phyloP scores from a whole-genome alignment of 2,329 filamentous ascomycete genomes.

The Pseudofabraea citricarpa region DNA sequence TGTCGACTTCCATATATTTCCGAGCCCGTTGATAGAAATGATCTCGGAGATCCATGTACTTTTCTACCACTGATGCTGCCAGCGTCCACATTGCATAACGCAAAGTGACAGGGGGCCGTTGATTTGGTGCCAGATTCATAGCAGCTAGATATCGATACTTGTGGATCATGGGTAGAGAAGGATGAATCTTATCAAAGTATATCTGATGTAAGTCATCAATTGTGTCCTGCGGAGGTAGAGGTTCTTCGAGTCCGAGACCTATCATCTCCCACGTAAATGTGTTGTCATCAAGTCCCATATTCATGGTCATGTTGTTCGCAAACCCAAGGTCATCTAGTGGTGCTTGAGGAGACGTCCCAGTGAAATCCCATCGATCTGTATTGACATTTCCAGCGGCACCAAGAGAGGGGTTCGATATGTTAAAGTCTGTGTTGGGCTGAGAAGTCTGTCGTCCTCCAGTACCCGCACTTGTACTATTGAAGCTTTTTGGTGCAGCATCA shows the following conservation, averaged over 20 bases:
- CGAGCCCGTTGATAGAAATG: constrained; percentile 86
- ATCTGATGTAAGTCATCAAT: constrained; percentile 83
- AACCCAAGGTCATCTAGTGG: constrained; percentile 56
- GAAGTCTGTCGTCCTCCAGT: constrained; percentile 18
- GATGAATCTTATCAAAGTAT: constrained; percentile 88
- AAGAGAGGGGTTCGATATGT: constrained; percentile 41
- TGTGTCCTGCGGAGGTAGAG: constrained; percentile 60
- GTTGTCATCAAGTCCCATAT: constrained; percentile 44
- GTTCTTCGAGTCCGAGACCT: constrained; percentile 63
- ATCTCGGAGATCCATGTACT: constrained; percentile 73
- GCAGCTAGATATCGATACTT: constrained; percentile 80
- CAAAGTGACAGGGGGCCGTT: constrained; percentile 80
- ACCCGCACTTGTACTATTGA: constrained; percentile 11
- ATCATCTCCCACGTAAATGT: constrained; percentile 82
- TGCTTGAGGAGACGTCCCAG: constrained; percentile 43
- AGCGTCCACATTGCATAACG: constrained; percentile 96
- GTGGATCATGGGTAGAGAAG: constrained; percentile 83
- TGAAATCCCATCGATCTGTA: constrained; percentile 50
- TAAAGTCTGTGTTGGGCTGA: constrained; percentile 33
- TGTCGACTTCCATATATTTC: constrained; percentile 86
- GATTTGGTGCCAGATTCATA: constrained; percentile 81
- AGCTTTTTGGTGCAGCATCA: constrained; percentile 14
- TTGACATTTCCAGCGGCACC: constrained; percentile 42
- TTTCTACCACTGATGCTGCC: constrained; percentile 80
- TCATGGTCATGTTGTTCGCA: constrained; percentile 37